These are phyloP conservation scores for Cordyceps cicadae DNA, from an alignment of 2,329 filamentous ascomycete genomes.

Conservation along the genomic window DNA sequence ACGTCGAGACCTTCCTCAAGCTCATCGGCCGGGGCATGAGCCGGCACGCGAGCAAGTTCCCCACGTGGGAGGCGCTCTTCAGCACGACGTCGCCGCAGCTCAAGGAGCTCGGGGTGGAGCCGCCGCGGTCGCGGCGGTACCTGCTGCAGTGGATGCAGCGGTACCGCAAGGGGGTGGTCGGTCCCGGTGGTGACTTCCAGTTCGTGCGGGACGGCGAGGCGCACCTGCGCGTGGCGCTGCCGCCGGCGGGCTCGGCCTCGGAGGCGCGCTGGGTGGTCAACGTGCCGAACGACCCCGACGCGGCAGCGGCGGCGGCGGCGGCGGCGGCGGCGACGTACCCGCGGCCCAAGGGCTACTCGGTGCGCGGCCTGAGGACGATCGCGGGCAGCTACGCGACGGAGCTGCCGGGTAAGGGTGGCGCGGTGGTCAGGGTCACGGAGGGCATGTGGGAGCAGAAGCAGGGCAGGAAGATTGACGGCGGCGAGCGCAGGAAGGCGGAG, in stretches of 20 bases:
- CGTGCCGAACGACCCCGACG: slow-evolving; percentile 38
- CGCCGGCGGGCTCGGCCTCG: slow-evolving; percentile 27
- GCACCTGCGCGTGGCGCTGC: slow-evolving; percentile 40
- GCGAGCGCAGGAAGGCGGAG: slow-evolving; percentile 81
- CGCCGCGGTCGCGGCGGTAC: slow-evolving; percentile 72
- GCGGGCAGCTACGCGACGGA: slow-evolving; percentile 66
- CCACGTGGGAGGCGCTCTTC: slow-evolving; percentile 86
- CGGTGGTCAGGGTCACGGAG: slow-evolving; percentile 63
- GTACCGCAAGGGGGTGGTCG: slow-evolving; percentile 69
- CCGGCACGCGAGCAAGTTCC: slow-evolving; percentile 77
- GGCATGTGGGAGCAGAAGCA: slow-evolving; percentile 88
- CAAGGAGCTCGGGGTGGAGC: slow-evolving; percentile 77
- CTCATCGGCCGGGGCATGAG: slow-evolving; percentile 83
- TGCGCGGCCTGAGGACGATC: slow-evolving; percentile 61
- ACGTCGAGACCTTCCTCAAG: slow-evolving; percentile 76
- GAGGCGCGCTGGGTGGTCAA: slow-evolving; percentile 47
- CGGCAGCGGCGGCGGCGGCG: slow-evolving; percentile 16
- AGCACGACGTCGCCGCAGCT: slow-evolving; percentile 69
- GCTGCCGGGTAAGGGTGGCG: slow-evolving; percentile 56
- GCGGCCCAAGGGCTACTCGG: slow-evolving; percentile 44
- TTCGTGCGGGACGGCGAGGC: slow-evolving; percentile 55
- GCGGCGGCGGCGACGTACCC: slow-evolving; percentile 15
- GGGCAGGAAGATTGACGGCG: slow-evolving; percentile 90
- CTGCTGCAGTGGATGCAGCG: slow-evolving; percentile 81
- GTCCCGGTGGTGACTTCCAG: slow-evolving; percentile 73